Evolutionary conservation across 306 rosid species (phyloP), one percentile per base, ranked within the genome.

Genomic region (Heteromeles arbutifolia): DNA sequence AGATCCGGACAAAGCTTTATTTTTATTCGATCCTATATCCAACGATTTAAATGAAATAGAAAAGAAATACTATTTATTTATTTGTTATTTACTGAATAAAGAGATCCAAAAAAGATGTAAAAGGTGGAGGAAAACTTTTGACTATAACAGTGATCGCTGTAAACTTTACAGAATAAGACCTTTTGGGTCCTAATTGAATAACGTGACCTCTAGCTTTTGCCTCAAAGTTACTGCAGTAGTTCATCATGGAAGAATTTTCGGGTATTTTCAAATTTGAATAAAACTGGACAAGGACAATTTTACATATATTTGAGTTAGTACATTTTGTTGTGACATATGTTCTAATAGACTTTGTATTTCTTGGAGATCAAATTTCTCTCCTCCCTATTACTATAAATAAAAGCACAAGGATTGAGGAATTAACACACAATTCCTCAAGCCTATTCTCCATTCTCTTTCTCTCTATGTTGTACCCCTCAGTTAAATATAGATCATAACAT

Each of bases 121-220:
- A 86, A 79, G 81, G 74, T 28, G n/a, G 59, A 75, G 65, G 73
- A 73, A 79, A 85, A 74, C 78, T 86, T 86, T 90, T 90, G 86
- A 90, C 89, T 76, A 76, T 74, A 77, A 85, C 79, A 82, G 86
- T 86, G 81, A 22, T 29, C 80, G 71, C 66, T 76, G 77, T 70
- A 77, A 77, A 80, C 79, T 80, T 80, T 24, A 22, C 69, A 8
- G 63, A 14, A 15, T 32, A 58, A 25, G 7, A 76, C 84, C 78
- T 84, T 86, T 61, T 83, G 65, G 75, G 81, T 80, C 74, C 78
- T 85, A 65, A 79, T 87, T 80, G 72, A 79, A 82, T 52, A 43
- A 26, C 69, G 59, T 19, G 59, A 59, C 24, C 77, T 75, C 76
- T 61, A 43, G 71, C 82, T 85, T 90, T 88, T 80, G 66, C 92